Evolutionary conservation across 106 monocot genomes (phyloP).

Genomic region (Triglochin maritima): DNA sequence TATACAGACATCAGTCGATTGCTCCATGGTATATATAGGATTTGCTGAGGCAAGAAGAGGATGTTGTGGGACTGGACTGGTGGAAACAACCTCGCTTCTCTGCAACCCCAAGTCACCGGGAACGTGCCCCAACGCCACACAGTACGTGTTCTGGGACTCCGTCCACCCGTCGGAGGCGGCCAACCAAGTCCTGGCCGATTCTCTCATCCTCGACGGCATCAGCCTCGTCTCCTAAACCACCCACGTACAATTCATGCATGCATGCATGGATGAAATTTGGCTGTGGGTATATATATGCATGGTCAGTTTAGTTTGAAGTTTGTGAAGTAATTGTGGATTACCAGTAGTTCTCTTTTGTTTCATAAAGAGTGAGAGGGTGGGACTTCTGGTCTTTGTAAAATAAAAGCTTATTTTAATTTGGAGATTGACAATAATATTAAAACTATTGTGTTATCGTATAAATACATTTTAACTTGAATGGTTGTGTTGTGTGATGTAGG

Average conservation of each 20-base stretch:
- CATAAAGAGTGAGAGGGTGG: too few species aligned
- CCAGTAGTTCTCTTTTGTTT: too few species aligned
- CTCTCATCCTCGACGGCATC: slow-evolving; percentile 5
- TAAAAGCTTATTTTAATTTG: too few species aligned
- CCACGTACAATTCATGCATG: background rate
- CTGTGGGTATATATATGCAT: background rate
- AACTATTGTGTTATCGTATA: too few species aligned
- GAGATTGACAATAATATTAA: too few species aligned
- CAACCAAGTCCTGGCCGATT: slow-evolving; percentile 9
- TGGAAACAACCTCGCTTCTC: slow-evolving; percentile 8
- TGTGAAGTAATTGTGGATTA: background rate
- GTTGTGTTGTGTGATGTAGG: too few species aligned
- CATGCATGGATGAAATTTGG: background rate
- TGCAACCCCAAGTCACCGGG: slow-evolving; percentile 15
- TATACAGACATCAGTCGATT: background rate
- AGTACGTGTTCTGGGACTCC: slow-evolving; percentile 16
- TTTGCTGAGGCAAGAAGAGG: slow-evolving; percentile 9
- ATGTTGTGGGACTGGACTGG: slow-evolving; percentile 8
- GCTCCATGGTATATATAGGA: background rate
- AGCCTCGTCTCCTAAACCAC: background rate
- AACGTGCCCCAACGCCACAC: slow-evolving; percentile 11
- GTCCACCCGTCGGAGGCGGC: slow-evolving; percentile 9
- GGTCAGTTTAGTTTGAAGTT: background rate
- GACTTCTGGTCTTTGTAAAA: too few species aligned
- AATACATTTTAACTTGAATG: too few species aligned